Conservation (phyloP, 805 yeast species). For the Candida patagonica region DNA sequence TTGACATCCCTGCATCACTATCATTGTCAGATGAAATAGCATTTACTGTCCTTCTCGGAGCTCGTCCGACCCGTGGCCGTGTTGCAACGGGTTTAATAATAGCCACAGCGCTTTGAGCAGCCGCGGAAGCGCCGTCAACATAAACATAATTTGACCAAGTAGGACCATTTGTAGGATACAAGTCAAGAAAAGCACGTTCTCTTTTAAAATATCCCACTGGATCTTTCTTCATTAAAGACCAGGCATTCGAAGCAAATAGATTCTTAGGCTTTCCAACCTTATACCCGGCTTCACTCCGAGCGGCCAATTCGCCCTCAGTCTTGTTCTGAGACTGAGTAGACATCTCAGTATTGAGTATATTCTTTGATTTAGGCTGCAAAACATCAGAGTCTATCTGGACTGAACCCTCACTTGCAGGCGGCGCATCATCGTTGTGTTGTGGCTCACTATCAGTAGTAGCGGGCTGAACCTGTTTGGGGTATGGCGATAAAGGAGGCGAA, state of each 20-base stretch:
- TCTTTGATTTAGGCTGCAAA: constrained; percentile 6
- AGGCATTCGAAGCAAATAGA: constrained; percentile 22
- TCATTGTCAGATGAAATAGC: neutral
- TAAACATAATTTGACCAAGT: constrained; percentile 24
- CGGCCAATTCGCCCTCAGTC: neutral
- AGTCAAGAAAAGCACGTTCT: constrained; percentile 23
- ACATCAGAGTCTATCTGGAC: neutral
- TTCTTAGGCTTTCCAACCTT: constrained; percentile 14
- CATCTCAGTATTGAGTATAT: neutral
- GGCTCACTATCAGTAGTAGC: neutral
- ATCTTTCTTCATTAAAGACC: constrained; percentile 22
- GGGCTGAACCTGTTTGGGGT: constrained; percentile 16
- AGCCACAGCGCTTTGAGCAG: constrained; percentile 1
- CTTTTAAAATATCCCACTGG: constrained; percentile 24
- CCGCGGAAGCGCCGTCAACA: constrained; percentile 9
- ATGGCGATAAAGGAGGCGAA: constrained; percentile 28
- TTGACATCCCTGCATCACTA: constrained; percentile 1
- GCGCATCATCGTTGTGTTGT: neutral
- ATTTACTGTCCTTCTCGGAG: neutral
- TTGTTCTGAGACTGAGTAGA: neutral
- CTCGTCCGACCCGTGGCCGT: neutral
- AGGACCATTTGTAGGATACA: constrained; percentile 25
- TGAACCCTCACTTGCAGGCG: neutral
- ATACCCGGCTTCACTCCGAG: neutral
- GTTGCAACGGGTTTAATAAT: constrained; percentile 1